Base-by-base conservation (phyloP, 2,329 filamentous ascomycete genomes). In the Mycosphaerella sp. region DNA sequence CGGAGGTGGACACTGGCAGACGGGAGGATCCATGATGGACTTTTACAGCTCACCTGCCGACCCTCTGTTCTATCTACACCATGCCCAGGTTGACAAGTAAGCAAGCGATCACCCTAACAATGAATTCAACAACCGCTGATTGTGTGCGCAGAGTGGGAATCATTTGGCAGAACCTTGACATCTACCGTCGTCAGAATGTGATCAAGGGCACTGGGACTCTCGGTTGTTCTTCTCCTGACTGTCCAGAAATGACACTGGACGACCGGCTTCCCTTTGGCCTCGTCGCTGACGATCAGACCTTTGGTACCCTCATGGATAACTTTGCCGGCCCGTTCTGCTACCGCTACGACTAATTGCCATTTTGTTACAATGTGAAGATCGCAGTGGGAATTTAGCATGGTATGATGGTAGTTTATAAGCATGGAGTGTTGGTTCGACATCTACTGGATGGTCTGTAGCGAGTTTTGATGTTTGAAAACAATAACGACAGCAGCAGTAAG, bases 151-250 rank as follows among this genome's bases (percentile, higher is more conserved):
- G 72, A 0, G 55, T 71, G 4, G 79, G 69, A 64, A 73, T 70
- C 64, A 74, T 72, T 10, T 79, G 76, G 76, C 75, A 79, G 58
- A 73, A 72, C 51, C 62, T 70, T 41, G 69, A 77, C 50, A 60
- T 69, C 34, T 57, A 61, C 42, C 63, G 64, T 10, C 65, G 75
- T 12, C 64, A 64, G 47, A 62, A 69, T 44, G 65, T 62, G 25
- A 68, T 78, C 49, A 64, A 61, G 3, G 75, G 72, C 1, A 76
- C 73, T 4, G 67, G 67, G 7, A 77, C 74, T 2, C 66, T 76
- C 14, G 64, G 72, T 43, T 60, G 58, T 42, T 73, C 75, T 46
- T 39, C 50, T 1, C 74, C 75, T 2, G 66, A 72, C 2, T 72
- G 70, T 41, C 53, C 71, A 6, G 71, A 74, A 41, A 70, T 73